These are phyloP conservation scores for Avena sativa DNA, from an alignment of 176 grass and related monocot species.

Conservation along the genomic window DNA sequence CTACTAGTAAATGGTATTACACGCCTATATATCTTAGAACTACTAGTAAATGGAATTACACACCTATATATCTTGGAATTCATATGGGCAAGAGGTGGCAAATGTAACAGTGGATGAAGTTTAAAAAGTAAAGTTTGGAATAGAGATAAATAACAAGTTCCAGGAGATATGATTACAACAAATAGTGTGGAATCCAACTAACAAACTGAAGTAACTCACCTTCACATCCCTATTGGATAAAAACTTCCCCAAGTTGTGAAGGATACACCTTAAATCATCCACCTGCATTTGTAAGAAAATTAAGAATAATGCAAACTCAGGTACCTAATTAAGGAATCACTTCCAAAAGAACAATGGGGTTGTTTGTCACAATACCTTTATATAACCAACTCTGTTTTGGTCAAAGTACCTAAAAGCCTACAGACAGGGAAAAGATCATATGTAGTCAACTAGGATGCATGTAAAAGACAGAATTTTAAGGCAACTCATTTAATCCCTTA, in stretches of 20 bases:
- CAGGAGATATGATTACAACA: not conserved
- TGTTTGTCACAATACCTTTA: constrained; percentile 63
- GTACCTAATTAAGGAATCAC: not conserved
- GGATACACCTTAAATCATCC: constrained; percentile 94
- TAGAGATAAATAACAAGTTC: not conserved
- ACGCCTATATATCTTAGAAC: not conserved
- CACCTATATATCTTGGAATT: not conserved
- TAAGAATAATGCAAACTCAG: constrained; percentile 26
- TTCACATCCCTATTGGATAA: constrained; percentile 90
- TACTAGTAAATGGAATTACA: not conserved
- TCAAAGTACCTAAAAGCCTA: constrained; percentile 99
- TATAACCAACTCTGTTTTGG: constrained; percentile 71
- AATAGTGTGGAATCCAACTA: constrained; percentile 22
- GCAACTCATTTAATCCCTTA: not conserved
- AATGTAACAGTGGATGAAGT: not conserved
- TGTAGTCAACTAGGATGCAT: constrained; percentile 5
- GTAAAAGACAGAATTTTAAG: not conserved
- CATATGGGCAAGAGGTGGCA: not conserved
- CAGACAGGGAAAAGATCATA: constrained; percentile 27
- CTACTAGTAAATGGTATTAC: not conserved
- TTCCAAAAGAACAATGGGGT: constrained; percentile 36
- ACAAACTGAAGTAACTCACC: constrained; percentile 55
- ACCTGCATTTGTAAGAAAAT: constrained; percentile 62
- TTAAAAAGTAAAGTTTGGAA: not conserved
- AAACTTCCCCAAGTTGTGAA: constrained; percentile 96